Evolutionary conservation across 495 filamentous ascomycete genomes (phyloP), one percentile per base, ranked within the genome.

Genomic region (Clavariopsis aquatica): DNA sequence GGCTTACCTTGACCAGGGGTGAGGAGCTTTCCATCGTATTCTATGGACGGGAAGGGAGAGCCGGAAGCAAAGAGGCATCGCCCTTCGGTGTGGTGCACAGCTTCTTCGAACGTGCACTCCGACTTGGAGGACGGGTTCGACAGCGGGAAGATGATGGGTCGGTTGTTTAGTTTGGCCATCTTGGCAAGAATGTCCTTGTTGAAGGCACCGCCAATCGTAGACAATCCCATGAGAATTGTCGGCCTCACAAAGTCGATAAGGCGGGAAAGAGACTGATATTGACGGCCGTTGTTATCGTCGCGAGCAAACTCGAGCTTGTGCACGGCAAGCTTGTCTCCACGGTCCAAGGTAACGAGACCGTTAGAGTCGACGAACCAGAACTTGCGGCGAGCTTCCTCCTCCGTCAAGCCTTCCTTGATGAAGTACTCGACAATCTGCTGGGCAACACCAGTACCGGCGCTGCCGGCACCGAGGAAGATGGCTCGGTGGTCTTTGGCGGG

Each of bases 251-350:
- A 88, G 72, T 96, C 92, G 57, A 97, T 89, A 49, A 97, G 90
- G 69, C 95, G 89, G 69, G 92, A 89, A 1, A 98, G 85, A n/a
- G 84, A 88, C 78, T 87, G 87, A 84, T 88, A 89, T 78, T 98
- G 94, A 72, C 88, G 81, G 72, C 92, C 92, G n/a, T 86, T 79
- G 81, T 98, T 98, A 77, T 98, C 93, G 51, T 83, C 80, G 51
- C 94, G 92, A 46, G 92, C 90, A 72, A 98, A 98, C 85, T 96
- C 96, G 76, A 96, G 84, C 80, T 98, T 98, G 86, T 98, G 94
- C 68, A 96, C 91, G 52, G 93, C 91, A 29, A 98, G 84, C 73
- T 88, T 89, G 78, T 97, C 94, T 34, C 93, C 93, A 28, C 94
- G 91, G 78, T 98, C 93, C 51, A 85, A 83, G 53, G 94, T 96